Evolutionary conservation across 441 rosid species (phyloP), one percentile per base, ranked within the genome.

Genomic region (Pelargonium hybrid): DNA sequence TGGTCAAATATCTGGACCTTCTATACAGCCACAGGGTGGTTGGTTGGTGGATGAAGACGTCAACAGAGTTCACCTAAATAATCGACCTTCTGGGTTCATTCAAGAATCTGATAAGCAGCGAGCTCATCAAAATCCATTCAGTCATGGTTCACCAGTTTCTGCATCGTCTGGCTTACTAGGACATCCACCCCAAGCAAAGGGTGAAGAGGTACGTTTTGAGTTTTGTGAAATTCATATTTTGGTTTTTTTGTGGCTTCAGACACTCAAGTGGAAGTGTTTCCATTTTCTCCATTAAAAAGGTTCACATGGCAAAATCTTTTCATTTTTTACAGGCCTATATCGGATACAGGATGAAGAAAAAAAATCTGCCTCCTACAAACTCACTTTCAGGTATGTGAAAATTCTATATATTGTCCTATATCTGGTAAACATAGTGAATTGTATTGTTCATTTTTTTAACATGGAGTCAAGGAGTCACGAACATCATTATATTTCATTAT

Each of bases 361-460:
- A 79, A 68, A 81, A 75, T 66, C 52, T 70, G 70, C 78, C 69
- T 71, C 75, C 84, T 65, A 82, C 80, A 78, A 81, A 80, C 77
- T 90, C 86, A 80, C 72, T 82, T 63, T 74, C 88, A 81, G 97
- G 98, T 82, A 78, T 78, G 79, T 75, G 56, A 71, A 70, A 67
- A 15, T 66, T 13, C 73, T 39, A 52, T 21, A 59, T 67, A 1
- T 45, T 74, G 26, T 45, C 14, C 50, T 21, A 62, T 34, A 68
- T 71, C 21, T 67, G 47, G 39, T 7, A n/a, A 72, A 48, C 26
- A 29, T 37, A 5, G 13, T 34, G 43, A 54, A 21, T 0, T 54
- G 25, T 47, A 10, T 7, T 10, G 43, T 21, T 21, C 20, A 37
- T 37, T 37, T 37, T 37, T 7, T 34, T 34, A 4, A 34, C 5